These are phyloP conservation scores for Coemansia sp. DNA, from an alignment of 192 early-diverging fungal species.

Conservation along the genomic window DNA sequence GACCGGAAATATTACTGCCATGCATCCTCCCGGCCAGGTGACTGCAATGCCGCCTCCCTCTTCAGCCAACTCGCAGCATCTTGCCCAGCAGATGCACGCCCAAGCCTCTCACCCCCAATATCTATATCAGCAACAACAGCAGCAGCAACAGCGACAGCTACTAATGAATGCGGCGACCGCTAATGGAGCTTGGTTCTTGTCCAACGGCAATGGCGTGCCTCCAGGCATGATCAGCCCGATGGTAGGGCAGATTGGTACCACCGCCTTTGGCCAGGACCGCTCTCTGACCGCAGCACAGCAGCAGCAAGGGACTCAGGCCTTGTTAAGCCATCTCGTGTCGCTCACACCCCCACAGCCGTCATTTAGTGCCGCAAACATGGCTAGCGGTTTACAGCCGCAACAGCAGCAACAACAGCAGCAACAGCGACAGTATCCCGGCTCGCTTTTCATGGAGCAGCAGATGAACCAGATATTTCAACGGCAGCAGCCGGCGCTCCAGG, in stretches of 20 bases:
- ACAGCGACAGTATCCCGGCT: constrained; percentile 3
- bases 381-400: background rate
- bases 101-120: constrained; percentile 8
- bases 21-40: constrained; percentile 14
- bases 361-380: background rate
- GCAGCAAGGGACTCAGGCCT: constrained; percentile 3
- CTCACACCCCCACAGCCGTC: constrained; percentile 6
- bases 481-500: background rate
- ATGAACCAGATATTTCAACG: background rate
- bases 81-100: constrained; percentile 7
- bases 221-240: background rate
- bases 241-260: background rate
- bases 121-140: constrained; percentile 31
- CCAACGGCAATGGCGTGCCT: background rate
- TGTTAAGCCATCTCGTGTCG: background rate
- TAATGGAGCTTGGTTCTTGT: background rate
- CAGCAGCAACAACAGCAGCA: constrained; percentile 1
- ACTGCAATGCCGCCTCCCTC: constrained; percentile 7
- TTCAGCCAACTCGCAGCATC: constrained; percentile 2
- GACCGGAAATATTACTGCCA: constrained; percentile 15
- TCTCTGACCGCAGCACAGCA: constrained; percentile 5
- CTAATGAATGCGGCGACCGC: constrained; percentile 5
- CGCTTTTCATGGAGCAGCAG: background rate
- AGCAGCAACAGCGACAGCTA: constrained; percentile 13
- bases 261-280: constrained; percentile 4